Evolutionary conservation across 306 rosid genomes (phyloP).

Genomic region (Lablab purpureus): DNA sequence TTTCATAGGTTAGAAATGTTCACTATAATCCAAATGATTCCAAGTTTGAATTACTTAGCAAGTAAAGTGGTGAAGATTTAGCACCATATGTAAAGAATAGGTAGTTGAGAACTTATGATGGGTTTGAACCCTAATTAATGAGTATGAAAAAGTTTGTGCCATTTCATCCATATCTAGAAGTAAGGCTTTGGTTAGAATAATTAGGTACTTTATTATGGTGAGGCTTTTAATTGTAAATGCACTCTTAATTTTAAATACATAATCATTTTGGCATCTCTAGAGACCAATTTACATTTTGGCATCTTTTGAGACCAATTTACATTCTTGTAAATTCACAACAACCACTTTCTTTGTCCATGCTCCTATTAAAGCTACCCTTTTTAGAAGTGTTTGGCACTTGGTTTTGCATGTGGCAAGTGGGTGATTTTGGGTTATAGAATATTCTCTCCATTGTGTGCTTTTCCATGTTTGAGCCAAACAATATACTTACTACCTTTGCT

Average conservation of each 20-base stretch:
- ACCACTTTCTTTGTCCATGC: neutral
- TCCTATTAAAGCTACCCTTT: constrained; percentile 39
- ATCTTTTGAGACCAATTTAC: constrained; percentile 3
- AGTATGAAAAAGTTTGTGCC: neutral
- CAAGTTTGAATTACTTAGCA: constrained; percentile 22
- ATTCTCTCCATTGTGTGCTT: constrained; percentile 38
- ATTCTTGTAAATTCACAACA: constrained; percentile 8
- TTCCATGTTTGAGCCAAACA: constrained; percentile 13
- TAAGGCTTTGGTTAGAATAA: neutral
- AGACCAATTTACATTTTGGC: neutral
- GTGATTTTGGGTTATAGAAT: constrained; percentile 25
- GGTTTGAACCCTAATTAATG: constrained; percentile 16
- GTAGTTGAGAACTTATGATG: constrained; percentile 22
- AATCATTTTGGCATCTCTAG: neutral
- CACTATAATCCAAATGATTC: constrained; percentile 10
- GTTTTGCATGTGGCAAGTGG: constrained; percentile 42
- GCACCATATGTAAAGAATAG: constrained; percentile 6
- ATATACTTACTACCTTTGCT: neutral
- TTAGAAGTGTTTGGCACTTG: constrained; percentile 39
- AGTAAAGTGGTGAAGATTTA: constrained; percentile 15
- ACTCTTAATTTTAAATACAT: neutral
- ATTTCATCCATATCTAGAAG: neutral
- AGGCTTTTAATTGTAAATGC: neutral
- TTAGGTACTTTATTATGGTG: neutral
- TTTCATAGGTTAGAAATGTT: neutral